Evolutionary conservation across 2,329 filamentous ascomycete genomes (phyloP).

Genomic region (Mycosphaerella sp.): DNA sequence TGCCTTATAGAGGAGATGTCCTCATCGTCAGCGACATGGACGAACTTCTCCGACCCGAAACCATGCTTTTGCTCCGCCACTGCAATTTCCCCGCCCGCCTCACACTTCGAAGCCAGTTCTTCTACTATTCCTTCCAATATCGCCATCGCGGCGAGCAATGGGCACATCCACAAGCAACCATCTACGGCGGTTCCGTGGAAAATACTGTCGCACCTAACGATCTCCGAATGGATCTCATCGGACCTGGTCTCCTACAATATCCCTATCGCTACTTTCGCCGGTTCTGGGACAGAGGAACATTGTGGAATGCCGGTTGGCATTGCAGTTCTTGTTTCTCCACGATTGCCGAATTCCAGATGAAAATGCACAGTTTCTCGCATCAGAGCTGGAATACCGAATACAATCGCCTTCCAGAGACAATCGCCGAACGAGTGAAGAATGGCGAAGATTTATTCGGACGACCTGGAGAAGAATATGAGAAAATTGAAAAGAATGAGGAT

Average conservation of each 20-base stretch:
- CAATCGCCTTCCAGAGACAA: constrained; percentile 44
- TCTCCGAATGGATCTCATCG: constrained; percentile 43
- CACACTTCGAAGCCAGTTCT: constrained; percentile 26
- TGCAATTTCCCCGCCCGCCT: constrained; percentile 25
- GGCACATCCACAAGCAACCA: constrained; percentile 56
- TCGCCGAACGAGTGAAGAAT: constrained; percentile 46
- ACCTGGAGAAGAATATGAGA: constrained; percentile 43
- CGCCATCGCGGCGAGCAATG: constrained; percentile 37
- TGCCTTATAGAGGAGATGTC: constrained; percentile 46
- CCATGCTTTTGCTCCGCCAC: constrained; percentile 21
- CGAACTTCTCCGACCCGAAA: constrained; percentile 46
- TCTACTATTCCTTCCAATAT: constrained; percentile 29
- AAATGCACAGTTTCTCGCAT: constrained; percentile 53
- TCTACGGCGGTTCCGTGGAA: constrained; percentile 40
- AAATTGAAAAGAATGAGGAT: constrained; percentile 47
- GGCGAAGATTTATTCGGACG: constrained; percentile 54
- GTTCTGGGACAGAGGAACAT: constrained; percentile 39
- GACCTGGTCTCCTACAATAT: constrained; percentile 41
- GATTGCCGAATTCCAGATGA: constrained; percentile 49
- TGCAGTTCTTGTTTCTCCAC: constrained; percentile 56
- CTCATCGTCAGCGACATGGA: constrained; percentile 57
- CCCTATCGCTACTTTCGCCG: constrained; percentile 28
- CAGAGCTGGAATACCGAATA: constrained; percentile 46
- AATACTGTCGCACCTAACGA: constrained; percentile 49
- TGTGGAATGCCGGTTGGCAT: constrained; percentile 54